Base-by-base conservation (phyloP, 176 grass and related monocot genomes). In the Triticum urartu region DNA sequence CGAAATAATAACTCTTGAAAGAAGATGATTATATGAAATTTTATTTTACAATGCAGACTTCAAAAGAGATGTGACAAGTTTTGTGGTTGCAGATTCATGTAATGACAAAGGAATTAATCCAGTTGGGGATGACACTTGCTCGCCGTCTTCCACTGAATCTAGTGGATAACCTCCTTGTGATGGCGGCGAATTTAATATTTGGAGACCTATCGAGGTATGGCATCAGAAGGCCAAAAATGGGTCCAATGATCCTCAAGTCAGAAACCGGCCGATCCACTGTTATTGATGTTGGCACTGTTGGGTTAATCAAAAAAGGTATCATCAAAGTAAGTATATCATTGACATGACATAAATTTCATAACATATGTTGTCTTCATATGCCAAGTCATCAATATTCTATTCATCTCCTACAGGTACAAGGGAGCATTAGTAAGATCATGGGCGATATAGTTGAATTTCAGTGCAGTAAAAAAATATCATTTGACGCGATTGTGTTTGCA, bases 371-470 rank as follows among this genome's bases (percentile, higher is more conserved):
- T 15, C 20, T 81, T 66, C 32, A 5, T 20, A 34, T 80, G 2
- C 32, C 6, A 11, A 11, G 14, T 68, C 39, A 39, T 39, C 20
- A 71, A 71, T 38, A 39, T 71, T 71, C 38, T 71, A 4, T n/a
- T 5, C 7, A 68, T 36, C 8, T 39, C 54, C 11, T 39, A 40
- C 11, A 71, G 68, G 68, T 71, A 39, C 68, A 71, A 0, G 35
- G 34, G 36, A 71, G 34, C 35, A 71, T 71, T 39, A 71, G 18
- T 1, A 83, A 78, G 12, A 82, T 94, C 18, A 73, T 47, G 7
- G 76, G 84, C 2, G 50, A 89, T 13, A 68, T 54, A 6, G 33
- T 94, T 0, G 63, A 73, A 52, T 91, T 94, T 21, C 25, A 48
- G 10, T 43, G 59, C 21, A 77, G 64, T 4, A 61, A 81, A 21